Percentiles rank a stretch among this genome's conserved stretches.
Conservation (phyloP, 2,329 filamentous ascomycete genomes). For the Capronia americana region DNA sequence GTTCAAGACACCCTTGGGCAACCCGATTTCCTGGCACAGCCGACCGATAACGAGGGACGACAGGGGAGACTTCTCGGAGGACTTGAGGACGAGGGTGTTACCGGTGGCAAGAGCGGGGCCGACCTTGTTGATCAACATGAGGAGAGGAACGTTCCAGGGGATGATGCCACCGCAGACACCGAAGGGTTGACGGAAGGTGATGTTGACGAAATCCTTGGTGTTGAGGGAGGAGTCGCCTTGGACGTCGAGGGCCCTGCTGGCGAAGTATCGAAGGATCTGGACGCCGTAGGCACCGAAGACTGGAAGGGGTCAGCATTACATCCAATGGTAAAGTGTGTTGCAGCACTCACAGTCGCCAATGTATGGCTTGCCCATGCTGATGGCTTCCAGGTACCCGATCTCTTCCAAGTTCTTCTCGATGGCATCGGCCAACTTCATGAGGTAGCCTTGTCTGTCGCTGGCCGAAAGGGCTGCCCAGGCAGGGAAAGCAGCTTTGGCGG, state of each 20-base stretch:
- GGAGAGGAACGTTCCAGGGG: constrained; percentile 62
- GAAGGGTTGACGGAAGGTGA: constrained; percentile 67
- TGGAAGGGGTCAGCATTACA: constrained; percentile 47
- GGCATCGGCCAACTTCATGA: constrained; percentile 51
- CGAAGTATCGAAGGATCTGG: constrained; percentile 79
- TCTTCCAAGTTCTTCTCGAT: constrained; percentile 52
- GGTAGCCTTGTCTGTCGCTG: constrained; percentile 51
- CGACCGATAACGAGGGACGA: constrained; percentile 66
- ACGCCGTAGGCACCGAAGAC: constrained; percentile 72
- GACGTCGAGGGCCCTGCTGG: constrained; percentile 43
- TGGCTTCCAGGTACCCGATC: constrained; percentile 54
- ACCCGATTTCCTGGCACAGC: constrained; percentile 64
- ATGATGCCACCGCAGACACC: constrained; percentile 55
- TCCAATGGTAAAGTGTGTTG: neutral
- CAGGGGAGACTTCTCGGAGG: constrained; percentile 49
- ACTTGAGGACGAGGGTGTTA: constrained; percentile 63
- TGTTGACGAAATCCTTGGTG: constrained; percentile 50
- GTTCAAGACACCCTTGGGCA: constrained; percentile 65
- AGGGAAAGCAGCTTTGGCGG: constrained; percentile 43
- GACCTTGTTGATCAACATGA: constrained; percentile 54
- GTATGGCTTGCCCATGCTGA: constrained; percentile 62
- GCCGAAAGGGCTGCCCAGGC: constrained; percentile 56
- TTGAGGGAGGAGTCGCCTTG: constrained; percentile 55
- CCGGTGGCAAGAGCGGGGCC: constrained; percentile 64
- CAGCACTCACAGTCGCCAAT: constrained; percentile 49